phyloP scores from a whole-genome alignment of 805 yeast species.

The Saccharomycopsis schoenii region DNA sequence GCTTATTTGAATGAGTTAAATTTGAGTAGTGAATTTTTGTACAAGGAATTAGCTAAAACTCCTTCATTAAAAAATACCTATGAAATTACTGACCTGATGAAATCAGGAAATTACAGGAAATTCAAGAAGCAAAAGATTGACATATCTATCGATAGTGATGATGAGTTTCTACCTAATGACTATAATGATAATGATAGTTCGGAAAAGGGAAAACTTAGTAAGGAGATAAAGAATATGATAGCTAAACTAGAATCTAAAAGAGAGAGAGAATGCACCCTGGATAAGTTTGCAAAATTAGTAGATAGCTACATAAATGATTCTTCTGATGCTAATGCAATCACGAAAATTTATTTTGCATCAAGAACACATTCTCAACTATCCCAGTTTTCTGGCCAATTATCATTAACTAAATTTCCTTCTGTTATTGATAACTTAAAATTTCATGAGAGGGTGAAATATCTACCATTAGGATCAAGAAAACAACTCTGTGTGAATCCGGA shows the following conservation, averaged over 20 bases:
- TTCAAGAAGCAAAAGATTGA: conserved; percentile 6
- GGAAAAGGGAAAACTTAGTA: conserved; percentile 26
- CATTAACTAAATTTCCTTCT: conserved; percentile 53
- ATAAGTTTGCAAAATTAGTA: conserved; percentile 15
- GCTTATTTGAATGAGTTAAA: conserved; percentile 25
- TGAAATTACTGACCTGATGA: conserved; percentile 3
- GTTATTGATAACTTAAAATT: conserved; percentile 19
- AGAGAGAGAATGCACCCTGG: conserved; percentile 16
- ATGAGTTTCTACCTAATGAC: conserved; percentile 32
- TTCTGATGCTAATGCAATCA: conserved; percentile 18
- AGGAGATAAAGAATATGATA: conserved; percentile 41
- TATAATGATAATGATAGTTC: conserved; percentile 20
- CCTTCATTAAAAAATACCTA: neutral
- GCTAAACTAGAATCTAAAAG: conserved; percentile 29
- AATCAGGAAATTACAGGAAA: conserved; percentile 19
- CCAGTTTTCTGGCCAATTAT: conserved; percentile 70
- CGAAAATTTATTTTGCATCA: conserved; percentile 61
- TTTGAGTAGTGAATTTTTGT: conserved; percentile 9
- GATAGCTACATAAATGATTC: conserved; percentile 21
- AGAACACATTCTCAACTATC: conserved; percentile 84
- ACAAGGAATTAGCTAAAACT: neutral
- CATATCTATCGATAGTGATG: conserved; percentile 28
- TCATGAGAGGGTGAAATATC: conserved; percentile 49
- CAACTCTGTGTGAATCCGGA: conserved; percentile 72
- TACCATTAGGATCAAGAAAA: conserved; percentile 74